phyloP scores from a whole-genome alignment of 225 moss, liverwort and hornwort species.

The Antitrichia curtipendula region DNA sequence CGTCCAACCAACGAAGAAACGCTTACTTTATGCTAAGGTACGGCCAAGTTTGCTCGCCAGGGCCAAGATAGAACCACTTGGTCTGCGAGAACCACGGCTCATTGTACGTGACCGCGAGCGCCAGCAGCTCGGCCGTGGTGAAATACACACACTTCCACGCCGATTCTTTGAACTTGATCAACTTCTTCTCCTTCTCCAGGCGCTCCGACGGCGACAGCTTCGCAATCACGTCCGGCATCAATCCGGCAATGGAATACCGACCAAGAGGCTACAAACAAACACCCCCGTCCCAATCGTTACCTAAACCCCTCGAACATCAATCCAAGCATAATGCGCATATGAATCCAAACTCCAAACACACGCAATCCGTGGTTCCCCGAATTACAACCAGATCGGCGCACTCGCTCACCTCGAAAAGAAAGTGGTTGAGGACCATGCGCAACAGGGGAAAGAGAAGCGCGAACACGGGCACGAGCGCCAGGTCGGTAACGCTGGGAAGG shows the following conservation, averaged over 20 bases:
- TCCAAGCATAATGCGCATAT: neutral
- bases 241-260: slow-evolving; percentile 11
- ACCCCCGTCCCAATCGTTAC: neutral
- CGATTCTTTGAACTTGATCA: slow-evolving; percentile 57
- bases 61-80: slow-evolving; percentile 39
- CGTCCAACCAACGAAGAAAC: neutral
- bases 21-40: slow-evolving; percentile 41
- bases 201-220: slow-evolving; percentile 21
- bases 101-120: slow-evolving; percentile 32
- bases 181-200: slow-evolving; percentile 28
- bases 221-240: slow-evolving; percentile 1
- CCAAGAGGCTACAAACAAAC: slow-evolving; percentile 28
- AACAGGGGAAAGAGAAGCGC: slow-evolving; percentile 30
- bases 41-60: slow-evolving; percentile 39
- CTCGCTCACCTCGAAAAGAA: slow-evolving; percentile 30
- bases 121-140: slow-evolving; percentile 24
- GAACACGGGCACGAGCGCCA: slow-evolving; percentile 24
- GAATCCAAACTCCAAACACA: neutral
- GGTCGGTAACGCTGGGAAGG: neutral
- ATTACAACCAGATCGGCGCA: neutral
- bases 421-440: slow-evolving; percentile 23
- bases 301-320: neutral
- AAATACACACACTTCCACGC: slow-evolving; percentile 60
- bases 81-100: slow-evolving; percentile 50
- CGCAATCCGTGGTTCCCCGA: neutral